These are phyloP conservation scores for Escallonia herrerae DNA, from an alignment of 129 eudicot species.

Conservation along the genomic window DNA sequence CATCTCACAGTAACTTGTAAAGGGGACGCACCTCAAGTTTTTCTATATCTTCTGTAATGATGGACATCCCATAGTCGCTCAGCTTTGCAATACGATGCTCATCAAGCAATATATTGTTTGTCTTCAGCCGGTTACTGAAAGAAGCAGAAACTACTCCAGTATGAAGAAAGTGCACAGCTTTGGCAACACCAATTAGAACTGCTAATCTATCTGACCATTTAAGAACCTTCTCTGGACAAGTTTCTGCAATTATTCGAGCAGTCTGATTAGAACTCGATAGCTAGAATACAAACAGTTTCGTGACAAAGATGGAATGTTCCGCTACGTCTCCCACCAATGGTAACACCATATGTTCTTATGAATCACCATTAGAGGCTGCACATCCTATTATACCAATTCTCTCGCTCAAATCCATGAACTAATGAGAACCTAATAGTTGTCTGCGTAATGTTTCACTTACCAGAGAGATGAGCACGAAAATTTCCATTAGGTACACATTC, in stretches of 20 bases:
- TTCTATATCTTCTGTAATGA: conserved; percentile 67
- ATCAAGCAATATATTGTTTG: conserved; percentile 70
- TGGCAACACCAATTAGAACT: conserved; percentile 70
- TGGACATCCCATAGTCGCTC: conserved; percentile 87
- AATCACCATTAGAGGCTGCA: no score
- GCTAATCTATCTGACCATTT: conserved; percentile 85
- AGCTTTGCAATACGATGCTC: conserved; percentile 89
- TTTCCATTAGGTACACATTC: conserved; percentile 74
- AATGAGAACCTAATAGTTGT: no score
- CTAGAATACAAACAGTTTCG: no score
- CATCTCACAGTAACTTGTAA: neutral
- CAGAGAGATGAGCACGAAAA: conserved; percentile 69
- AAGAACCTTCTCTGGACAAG: conserved; percentile 40
- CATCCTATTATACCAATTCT: no score
- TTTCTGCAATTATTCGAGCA: conserved; percentile 32
- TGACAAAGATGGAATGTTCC: no score
- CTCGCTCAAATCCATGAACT: no score
- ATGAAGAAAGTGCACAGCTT: conserved; percentile 87
- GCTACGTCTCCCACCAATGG: no score
- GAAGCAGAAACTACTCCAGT: conserved; percentile 78
- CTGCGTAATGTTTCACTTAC: conserved; percentile 24
- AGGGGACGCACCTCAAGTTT: conserved; percentile 34
- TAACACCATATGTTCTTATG: no score
- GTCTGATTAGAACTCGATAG: no score
- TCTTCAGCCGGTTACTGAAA: conserved; percentile 54